A percentile compares a stretch with the other conserved stretches of the same genome.
phyloP scores from a whole-genome alignment of 1,284 basidiomycete species.

The Lentinus polychrous region DNA sequence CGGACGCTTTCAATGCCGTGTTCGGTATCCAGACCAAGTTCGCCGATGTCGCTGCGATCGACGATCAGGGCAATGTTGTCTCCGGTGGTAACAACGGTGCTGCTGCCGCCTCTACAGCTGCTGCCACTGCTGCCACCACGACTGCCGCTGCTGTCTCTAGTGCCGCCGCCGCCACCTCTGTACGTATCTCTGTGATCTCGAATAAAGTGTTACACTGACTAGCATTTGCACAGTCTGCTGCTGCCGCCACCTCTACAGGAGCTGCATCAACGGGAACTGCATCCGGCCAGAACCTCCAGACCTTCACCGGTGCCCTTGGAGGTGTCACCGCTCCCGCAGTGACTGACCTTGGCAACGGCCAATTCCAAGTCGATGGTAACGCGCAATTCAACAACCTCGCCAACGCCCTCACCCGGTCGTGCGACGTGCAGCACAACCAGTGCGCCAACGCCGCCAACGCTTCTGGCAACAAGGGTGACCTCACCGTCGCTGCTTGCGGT shows the following conservation, averaged over 20 bases:
- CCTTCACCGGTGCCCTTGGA: slow-evolving; percentile 48
- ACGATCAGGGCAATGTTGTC: slow-evolving; percentile 19
- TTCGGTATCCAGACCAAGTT: slow-evolving; percentile 27
- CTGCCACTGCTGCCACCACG: not conserved
- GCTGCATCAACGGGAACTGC: slow-evolving; percentile 19
- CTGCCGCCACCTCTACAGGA: slow-evolving; percentile 9
- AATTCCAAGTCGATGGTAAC: slow-evolving; percentile 40
- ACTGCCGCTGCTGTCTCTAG: slow-evolving; percentile 8
- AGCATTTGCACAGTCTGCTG: slow-evolving; percentile 4
- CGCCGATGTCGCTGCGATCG: slow-evolving; percentile 18
- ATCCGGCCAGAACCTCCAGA: slow-evolving; percentile 41
- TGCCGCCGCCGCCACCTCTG: slow-evolving; percentile 13
- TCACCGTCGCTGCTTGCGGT: slow-evolving; percentile 46
- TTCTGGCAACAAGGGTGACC: slow-evolving; percentile 29
- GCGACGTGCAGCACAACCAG: slow-evolving; percentile 53
- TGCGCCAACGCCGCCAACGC: slow-evolving; percentile 32
- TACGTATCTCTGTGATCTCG: slow-evolving; percentile 1
- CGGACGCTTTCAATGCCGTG: slow-evolving; percentile 37
- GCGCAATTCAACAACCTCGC: slow-evolving; percentile 42
- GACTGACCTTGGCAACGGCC: slow-evolving; percentile 34
- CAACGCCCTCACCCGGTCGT: slow-evolving; percentile 49
- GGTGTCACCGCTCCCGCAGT: slow-evolving; percentile 40
- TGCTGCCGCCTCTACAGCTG: slow-evolving; percentile 17
- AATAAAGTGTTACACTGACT: not conserved
- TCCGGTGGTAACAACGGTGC: slow-evolving; percentile 12